Evolutionary conservation across 805 yeast genomes (phyloP).

Genomic region (Danielozyma ontarioensis): DNA sequence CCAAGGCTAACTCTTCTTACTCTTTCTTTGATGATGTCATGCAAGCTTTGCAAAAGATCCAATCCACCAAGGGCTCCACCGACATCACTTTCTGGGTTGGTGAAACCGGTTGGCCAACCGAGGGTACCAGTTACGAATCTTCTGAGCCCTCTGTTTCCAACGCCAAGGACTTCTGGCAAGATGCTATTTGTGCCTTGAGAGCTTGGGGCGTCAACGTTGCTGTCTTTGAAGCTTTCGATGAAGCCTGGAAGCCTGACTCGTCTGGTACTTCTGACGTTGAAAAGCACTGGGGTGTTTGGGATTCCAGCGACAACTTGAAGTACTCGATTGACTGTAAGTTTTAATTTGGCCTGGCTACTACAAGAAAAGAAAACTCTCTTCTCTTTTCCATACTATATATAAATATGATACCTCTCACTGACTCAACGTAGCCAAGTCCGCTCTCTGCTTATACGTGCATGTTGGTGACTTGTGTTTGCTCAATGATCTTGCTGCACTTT

Average conservation of each 20-base stretch:
- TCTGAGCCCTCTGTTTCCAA: constrained; percentile 67
- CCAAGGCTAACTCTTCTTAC: constrained; percentile 73
- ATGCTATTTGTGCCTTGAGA: constrained; percentile 88
- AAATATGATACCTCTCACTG: no score
- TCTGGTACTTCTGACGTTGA: constrained; percentile 85
- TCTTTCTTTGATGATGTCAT: constrained; percentile 95
- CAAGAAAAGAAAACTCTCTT: no score
- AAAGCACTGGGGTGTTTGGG: constrained; percentile 92
- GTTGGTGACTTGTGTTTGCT: no score
- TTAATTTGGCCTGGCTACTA: constrained; percentile 5
- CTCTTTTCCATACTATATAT: no score
- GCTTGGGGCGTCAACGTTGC: constrained; percentile 94
- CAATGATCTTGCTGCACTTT: no score
- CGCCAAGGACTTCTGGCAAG: constrained; percentile 79
- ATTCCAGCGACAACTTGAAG: constrained; percentile 39
- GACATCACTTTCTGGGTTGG: constrained; percentile 92
- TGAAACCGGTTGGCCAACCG: constrained; percentile 97
- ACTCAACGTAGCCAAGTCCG: no score
- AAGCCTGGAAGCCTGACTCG: constrained; percentile 91
- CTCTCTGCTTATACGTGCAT: no score
- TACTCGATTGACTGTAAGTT: constrained; percentile 33
- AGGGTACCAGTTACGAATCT: constrained; percentile 65
- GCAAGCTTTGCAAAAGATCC: constrained; percentile 92
- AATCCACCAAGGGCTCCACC: constrained; percentile 79
- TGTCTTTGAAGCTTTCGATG: constrained; percentile 93